A percentile compares a stretch with the other conserved stretches of the same genome.
Conservation (phyloP, 2,329 filamentous ascomycete species). For the Neopestalotiopsis rosae region DNA sequence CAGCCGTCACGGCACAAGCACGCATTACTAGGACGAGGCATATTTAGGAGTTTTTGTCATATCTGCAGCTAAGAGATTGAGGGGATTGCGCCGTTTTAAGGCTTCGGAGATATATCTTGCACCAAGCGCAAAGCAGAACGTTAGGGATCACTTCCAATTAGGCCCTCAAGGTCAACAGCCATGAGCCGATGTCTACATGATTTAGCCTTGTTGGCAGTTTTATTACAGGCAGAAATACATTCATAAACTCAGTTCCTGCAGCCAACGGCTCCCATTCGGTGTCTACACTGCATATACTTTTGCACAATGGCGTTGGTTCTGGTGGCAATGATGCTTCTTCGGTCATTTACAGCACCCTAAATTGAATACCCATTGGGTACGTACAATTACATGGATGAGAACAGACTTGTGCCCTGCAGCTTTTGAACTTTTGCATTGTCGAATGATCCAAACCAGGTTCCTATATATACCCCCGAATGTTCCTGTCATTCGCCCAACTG, state of each 20-base stretch:
- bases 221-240: not conserved
- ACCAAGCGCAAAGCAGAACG: not conserved
- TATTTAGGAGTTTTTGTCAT: slow-evolving; percentile 2
- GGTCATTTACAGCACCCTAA: too few relatives aligned
- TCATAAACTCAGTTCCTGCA: not conserved
- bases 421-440: too few relatives aligned
- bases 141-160: not conserved
- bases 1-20: slow-evolving; percentile 9
- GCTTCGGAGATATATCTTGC: not conserved
- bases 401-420: too few relatives aligned
- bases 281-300: not conserved
- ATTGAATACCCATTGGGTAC: too few relatives aligned
- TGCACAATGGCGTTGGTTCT: not conserved
- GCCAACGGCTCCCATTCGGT: not conserved
- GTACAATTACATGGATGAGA: too few relatives aligned
- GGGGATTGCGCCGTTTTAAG: not conserved
- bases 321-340: not conserved
- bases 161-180: not conserved
- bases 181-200: not conserved
- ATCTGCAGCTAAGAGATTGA: not conserved
- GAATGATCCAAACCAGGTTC: too few relatives aligned
- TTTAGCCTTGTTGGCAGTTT: not conserved
- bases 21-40: slow-evolving; percentile 16
- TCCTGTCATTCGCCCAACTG: too few relatives aligned
- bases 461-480: too few relatives aligned